Evolutionary conservation across 2,329 filamentous ascomycete species (phyloP), one percentile per base, ranked within the genome.

Genomic region (Botryosphaeria dothidea): DNA sequence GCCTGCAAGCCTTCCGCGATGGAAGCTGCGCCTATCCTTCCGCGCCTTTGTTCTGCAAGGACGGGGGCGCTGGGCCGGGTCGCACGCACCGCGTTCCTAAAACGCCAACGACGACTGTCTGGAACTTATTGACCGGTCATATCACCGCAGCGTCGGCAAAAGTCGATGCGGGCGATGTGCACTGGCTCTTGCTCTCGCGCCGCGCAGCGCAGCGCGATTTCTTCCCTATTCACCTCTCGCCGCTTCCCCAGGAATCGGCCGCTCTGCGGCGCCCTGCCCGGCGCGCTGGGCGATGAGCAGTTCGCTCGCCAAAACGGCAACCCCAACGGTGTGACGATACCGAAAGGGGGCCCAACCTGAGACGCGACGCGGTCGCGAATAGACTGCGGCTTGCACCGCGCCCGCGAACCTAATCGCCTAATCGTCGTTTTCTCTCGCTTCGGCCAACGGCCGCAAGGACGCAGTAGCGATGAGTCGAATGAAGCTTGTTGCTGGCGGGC

Each of bases 11-110:
- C 52, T 58, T 64, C 51, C 62, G 62, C 62, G 51, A 27, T 48
- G 51, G 51, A 48, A 49, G 29, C 63, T 65, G 63, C 31, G 54
- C 63, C 63, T 61, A 65, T 65, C 63, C 54, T 51, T 38, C 63
- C 51, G 51, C 51, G 51, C 41, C 51, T 56, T 48, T 57, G 49
- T 48, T 48, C 62, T 58, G 62, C 62, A 64, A 64, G 62, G 62
- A 46, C 48, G 49, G 62, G 27, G 57, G 57, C 43, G 57, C 43
- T 45, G 38, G 54, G 25, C 52, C 52, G 52, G 36, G 52, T 61
- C 25, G 57, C 57, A 49, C 57, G 45, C 43, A 49, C 46, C 41
- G 29, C 45, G 19, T 0, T 38, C 45, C 43, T 45, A 49, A 49
- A 38, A 36, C 45, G 57, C 43, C 57, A 4, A 29, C 9, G 46